These are phyloP conservation scores for Rhizophagus clarus DNA, from an alignment of 192 early-diverging fungal genomes.

Conservation along the genomic window DNA sequence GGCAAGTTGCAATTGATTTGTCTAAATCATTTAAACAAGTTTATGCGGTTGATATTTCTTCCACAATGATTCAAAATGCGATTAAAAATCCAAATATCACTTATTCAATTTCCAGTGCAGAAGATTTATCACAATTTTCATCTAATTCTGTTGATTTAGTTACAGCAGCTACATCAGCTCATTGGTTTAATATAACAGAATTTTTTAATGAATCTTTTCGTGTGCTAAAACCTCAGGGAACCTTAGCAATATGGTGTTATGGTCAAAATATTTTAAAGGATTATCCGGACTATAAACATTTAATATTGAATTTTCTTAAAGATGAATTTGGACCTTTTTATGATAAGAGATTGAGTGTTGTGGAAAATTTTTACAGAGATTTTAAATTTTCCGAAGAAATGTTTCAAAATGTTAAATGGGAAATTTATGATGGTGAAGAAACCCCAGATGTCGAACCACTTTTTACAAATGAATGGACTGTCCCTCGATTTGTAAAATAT, in stretches of 20 bases:
- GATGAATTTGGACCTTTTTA: conserved; percentile 46
- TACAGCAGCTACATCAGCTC: conserved; percentile 49
- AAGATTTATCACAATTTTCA: conserved; percentile 39
- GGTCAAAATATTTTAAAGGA: conserved; percentile 43
- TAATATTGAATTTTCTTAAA: conserved; percentile 34
- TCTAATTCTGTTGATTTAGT: conserved; percentile 47
- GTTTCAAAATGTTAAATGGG: conserved; percentile 45
- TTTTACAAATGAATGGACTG: conserved; percentile 44
- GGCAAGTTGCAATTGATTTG: conserved; percentile 51
- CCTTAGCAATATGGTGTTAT: conserved; percentile 58
- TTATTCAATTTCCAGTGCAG: conserved; percentile 44
- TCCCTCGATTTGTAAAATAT: conserved; percentile 47
- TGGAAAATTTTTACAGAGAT: conserved; percentile 50
- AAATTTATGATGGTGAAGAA: not conserved
- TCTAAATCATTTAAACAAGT: conserved; percentile 54
- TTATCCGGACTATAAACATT: conserved; percentile 35
- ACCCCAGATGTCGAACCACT: conserved; percentile 14
- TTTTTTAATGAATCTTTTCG: conserved; percentile 61
- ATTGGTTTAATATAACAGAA: conserved; percentile 58
- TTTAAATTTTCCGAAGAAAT: conserved; percentile 47
- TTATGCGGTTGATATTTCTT: conserved; percentile 46
- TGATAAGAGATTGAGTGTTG: conserved; percentile 45
- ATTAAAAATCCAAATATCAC: conserved; percentile 45
- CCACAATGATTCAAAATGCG: conserved; percentile 44
- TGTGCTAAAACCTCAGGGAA: conserved; percentile 63